Conservation (phyloP, 83 land plant genomes). For the Picea abies region DNA sequence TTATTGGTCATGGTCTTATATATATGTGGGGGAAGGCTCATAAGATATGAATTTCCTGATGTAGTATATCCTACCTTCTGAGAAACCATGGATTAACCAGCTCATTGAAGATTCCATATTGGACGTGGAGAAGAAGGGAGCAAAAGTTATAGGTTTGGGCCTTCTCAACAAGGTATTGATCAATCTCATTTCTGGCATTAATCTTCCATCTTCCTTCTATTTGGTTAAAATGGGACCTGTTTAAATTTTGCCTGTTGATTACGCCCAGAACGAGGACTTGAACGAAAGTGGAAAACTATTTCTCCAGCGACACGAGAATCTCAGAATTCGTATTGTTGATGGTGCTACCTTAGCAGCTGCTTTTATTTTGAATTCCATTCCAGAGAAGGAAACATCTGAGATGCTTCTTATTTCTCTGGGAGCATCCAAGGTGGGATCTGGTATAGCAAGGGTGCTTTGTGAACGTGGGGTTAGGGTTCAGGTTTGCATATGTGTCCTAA, state of each 20-base stretch:
- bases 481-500: no score
- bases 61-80: constrained; percentile 39
- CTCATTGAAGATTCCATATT: constrained; percentile 32
- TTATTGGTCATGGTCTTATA: background rate
- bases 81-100: constrained; percentile 24
- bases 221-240: background rate
- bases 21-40: no score
- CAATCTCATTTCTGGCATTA: background rate
- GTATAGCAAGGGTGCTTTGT: no score
- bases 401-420: no score
- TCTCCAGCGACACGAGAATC: background rate
- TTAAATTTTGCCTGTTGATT: background rate
- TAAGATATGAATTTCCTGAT: background rate
- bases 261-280: constrained; percentile 39
- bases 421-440: no score
- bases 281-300: constrained; percentile 6
- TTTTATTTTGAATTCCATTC: no score
- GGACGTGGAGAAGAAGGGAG: constrained; percentile 50
- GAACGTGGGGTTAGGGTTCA: no score
- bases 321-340: constrained; percentile 25
- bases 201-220: background rate
- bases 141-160: background rate
- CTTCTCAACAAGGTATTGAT: no score
- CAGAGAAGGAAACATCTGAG: no score
- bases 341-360: background rate